phyloP scores from a whole-genome alignment of 306 rosid genomes.

The Casuarina cunninghamiana region DNA sequence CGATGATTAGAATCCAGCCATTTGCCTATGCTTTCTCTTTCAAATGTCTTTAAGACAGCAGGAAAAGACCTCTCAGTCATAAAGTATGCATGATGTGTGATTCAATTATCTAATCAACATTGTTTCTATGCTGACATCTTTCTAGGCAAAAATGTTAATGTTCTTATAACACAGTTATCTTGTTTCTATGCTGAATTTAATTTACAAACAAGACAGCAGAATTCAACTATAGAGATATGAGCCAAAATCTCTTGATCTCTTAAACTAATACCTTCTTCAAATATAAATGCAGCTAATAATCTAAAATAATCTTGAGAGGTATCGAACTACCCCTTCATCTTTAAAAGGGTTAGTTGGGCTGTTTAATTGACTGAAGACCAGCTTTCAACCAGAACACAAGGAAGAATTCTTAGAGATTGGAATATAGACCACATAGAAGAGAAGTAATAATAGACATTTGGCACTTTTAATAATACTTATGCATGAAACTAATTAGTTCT shows the following conservation, averaged over 20 bases:
- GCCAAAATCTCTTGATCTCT: no score
- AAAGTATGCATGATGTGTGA: not conserved
- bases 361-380: no score
- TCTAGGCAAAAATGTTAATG: not conserved
- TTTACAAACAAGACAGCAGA: no score
- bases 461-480: not conserved
- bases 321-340: no score
- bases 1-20: slow-evolving; percentile 68
- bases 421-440: not conserved
- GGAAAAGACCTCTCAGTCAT: not conserved
- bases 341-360: no score
- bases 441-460: not conserved
- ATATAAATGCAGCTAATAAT: no score
- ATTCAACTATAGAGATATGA: no score
- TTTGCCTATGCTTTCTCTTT: slow-evolving; percentile 79
- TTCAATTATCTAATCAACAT: not conserved
- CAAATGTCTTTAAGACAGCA: slow-evolving; percentile 57
- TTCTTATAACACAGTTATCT: not conserved
- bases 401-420: no score
- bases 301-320: no score
- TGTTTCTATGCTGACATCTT: not conserved
- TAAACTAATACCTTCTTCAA: no score
- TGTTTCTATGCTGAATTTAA: not conserved
- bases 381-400: no score
- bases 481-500: not conserved